Conservation (phyloP, 208 protist species). For the Leishmania guyanensis region DNA sequence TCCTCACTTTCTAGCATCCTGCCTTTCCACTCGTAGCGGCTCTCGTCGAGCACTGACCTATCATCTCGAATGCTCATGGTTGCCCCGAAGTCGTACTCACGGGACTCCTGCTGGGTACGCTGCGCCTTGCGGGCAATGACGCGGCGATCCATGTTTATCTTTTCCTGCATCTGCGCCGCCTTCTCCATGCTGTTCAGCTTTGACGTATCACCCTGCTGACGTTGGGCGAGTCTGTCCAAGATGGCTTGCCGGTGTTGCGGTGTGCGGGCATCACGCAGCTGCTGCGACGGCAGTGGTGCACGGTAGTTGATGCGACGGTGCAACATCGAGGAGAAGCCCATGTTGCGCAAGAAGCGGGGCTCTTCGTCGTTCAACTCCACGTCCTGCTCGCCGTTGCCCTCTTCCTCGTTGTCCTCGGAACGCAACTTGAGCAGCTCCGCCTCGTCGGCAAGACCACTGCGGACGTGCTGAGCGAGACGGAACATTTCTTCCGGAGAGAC, state of each 20-base stretch:
- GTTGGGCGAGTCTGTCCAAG: conserved; percentile 61
- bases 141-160: conserved; percentile 82
- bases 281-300: conserved; percentile 74
- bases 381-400: conserved; percentile 34
- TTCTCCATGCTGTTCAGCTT: conserved; percentile 82
- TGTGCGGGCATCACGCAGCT: conserved; percentile 75
- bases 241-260: conserved; percentile 82
- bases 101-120: conserved; percentile 31
- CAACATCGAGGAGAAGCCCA: conserved; percentile 59
- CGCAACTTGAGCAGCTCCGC: conserved; percentile 70
- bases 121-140: conserved; percentile 53
- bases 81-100: conserved; percentile 4
- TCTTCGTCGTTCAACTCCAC: conserved; percentile 90
- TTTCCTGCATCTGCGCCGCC: conserved; percentile 69
- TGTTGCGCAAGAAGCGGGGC: conserved; percentile 68
- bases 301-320: conserved; percentile 83
- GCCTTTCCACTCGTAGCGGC: background rate
- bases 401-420: conserved; percentile 70
- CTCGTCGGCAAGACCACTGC: conserved; percentile 82
- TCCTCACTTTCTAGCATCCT: conserved; percentile 15
- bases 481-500: conserved; percentile 89
- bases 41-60: background rate
- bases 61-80: background rate
- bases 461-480: conserved; percentile 84
- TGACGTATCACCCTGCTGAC: conserved; percentile 48